phyloP scores from a whole-genome alignment of 306 rosid species.

The Cicer judaicum region DNA sequence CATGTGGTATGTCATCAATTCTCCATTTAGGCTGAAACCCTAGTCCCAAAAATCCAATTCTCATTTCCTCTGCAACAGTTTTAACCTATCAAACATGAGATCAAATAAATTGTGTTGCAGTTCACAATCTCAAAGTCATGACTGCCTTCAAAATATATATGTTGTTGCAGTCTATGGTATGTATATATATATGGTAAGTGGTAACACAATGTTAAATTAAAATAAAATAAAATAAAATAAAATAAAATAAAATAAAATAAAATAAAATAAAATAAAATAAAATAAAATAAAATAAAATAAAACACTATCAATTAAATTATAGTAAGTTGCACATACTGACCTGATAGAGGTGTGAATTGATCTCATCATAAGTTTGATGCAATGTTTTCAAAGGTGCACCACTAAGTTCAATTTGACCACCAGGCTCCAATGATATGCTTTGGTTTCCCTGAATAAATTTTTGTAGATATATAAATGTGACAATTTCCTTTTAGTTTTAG shows the following conservation, averaged over 20 bases:
- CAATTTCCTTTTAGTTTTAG: neutral
- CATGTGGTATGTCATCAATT: constrained; percentile 63
- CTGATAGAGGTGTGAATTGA: constrained; percentile 83
- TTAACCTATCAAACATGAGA: constrained; percentile 59
- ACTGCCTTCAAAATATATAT: constrained; percentile 5
- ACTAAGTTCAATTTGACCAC: constrained; percentile 88
- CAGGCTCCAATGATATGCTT: constrained; percentile 86
- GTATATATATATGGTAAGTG: too few species aligned
- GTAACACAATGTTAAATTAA: neutral
- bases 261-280: too few species aligned
- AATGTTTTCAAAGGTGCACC: constrained; percentile 81
- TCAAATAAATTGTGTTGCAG: constrained; percentile 3
- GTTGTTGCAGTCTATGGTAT: neutral
- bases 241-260: too few species aligned
- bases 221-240: neutral
- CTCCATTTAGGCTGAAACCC: constrained; percentile 88
- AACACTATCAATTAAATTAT: neutral
- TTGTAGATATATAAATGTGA: neutral
- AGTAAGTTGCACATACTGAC: constrained; percentile 43
- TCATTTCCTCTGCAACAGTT: constrained; percentile 91
- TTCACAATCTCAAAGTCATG: constrained; percentile 7
- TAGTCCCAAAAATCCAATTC: constrained; percentile 83
- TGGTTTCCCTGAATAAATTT: constrained; percentile 61
- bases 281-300: too few species aligned
- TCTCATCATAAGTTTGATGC: constrained; percentile 85